These are phyloP conservation scores for Ogataea pilisensis DNA, from an alignment of 805 yeast species.

Conservation along the genomic window DNA sequence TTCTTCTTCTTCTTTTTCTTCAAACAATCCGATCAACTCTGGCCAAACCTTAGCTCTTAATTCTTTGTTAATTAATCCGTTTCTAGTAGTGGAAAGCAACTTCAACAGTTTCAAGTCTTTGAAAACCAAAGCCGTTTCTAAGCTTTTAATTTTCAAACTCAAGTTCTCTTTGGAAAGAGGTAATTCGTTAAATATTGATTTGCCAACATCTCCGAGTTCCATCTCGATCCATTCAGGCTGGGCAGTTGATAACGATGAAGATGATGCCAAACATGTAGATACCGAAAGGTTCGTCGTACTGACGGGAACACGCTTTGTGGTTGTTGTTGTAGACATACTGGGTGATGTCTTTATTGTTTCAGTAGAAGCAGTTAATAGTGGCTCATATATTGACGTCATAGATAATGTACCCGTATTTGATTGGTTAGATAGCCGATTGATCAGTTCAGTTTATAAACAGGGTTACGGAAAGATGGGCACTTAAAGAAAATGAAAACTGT, in stretches of 20 bases:
- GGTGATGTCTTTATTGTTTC: not conserved
- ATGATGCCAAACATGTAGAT: not conserved
- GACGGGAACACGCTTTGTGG: too few species aligned
- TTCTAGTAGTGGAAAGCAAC: slow-evolving; percentile 39
- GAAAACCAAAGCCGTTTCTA: slow-evolving; percentile 34
- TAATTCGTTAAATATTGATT: slow-evolving; percentile 40
- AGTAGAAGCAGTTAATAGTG: not conserved
- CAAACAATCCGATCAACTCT: slow-evolving; percentile 34
- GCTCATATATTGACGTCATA: not conserved
- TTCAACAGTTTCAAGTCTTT: slow-evolving; percentile 27
- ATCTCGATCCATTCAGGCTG: slow-evolving; percentile 47
- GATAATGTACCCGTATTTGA: too few species aligned
- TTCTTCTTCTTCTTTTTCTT: slow-evolving; percentile 18
- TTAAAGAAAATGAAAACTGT: too few species aligned
- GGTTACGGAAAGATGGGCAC: too few species aligned
- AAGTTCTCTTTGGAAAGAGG: slow-evolving; percentile 39
- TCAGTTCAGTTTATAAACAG: too few species aligned
- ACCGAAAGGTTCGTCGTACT: not conserved
- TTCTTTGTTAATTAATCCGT: slow-evolving; percentile 42
- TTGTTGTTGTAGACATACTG: not conserved
- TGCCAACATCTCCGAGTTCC: slow-evolving; percentile 43
- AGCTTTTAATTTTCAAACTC: slow-evolving; percentile 34
- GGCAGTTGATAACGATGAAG: not conserved
- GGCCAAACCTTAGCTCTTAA: slow-evolving; percentile 51
- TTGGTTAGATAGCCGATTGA: too few species aligned